A percentile compares a stretch with the other conserved stretches of the same genome.
phyloP scores from a whole-genome alignment of 495 filamentous ascomycete genomes.

The Daldinia concentrica region DNA sequence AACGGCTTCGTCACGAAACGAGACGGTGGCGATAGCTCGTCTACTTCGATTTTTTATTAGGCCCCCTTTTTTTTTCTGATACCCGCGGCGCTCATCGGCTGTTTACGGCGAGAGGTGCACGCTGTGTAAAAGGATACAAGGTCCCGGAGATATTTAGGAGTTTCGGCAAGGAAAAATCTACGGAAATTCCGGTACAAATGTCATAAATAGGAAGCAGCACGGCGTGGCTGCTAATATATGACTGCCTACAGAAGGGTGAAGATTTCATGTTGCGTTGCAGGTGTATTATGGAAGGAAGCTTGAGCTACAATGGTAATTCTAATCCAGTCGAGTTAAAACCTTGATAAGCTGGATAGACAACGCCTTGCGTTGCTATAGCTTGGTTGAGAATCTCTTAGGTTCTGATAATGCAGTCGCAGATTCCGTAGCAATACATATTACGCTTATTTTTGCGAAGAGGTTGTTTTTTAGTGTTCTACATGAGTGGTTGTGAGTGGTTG shows the following conservation, averaged over 20 bases:
- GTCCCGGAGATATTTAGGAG: slow-evolving; percentile 16
- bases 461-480: background rate
- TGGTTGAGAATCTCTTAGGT: background rate
- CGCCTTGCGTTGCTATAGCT: slow-evolving; percentile 1
- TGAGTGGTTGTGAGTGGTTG: too few relatives aligned
- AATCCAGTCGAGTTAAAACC: background rate
- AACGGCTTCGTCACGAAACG: background rate
- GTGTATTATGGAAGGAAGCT: slow-evolving; percentile 2
- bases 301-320: background rate
- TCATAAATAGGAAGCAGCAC: slow-evolving; percentile 16
- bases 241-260: slow-evolving; percentile 5
- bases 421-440: slow-evolving; percentile 27
- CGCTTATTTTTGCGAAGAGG: background rate
- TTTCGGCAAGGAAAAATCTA: slow-evolving; percentile 34
- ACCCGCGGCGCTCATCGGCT: slow-evolving; percentile 29
- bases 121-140: slow-evolving; percentile 4
- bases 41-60: slow-evolving; percentile 8
- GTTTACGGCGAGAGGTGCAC: slow-evolving; percentile 15
- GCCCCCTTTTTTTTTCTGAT: slow-evolving; percentile 32
- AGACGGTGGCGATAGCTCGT: slow-evolving; percentile 4
- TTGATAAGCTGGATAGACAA: slow-evolving; percentile 4
- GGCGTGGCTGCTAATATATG: slow-evolving; percentile 15
- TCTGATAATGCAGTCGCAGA: slow-evolving; percentile 2
- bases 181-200: background rate
- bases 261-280: background rate